phyloP scores from a whole-genome alignment of 306 rosid genomes.

The Ammopiptanthus mongolicus region DNA sequence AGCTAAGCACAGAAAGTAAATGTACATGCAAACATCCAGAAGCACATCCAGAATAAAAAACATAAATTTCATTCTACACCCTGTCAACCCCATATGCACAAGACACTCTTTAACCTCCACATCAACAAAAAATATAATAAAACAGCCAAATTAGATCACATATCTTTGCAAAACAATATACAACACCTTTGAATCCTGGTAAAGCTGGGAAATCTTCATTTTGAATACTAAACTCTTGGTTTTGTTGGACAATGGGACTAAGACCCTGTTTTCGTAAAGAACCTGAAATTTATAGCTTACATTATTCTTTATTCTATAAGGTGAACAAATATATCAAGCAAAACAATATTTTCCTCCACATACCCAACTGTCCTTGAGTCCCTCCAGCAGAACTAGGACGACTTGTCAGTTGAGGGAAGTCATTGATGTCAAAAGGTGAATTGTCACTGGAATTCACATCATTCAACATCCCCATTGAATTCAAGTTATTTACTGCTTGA shows the following conservation, averaged over 20 bases:
- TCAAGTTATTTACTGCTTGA: conserved; percentile 68
- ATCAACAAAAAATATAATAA: neutral
- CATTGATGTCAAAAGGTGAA: conserved; percentile 89
- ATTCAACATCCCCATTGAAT: conserved; percentile 89
- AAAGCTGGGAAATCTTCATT: conserved; percentile 98
- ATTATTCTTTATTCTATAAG: conserved; percentile 18
- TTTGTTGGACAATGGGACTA: conserved; percentile 95
- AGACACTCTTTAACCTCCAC: neutral
- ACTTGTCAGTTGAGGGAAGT: conserved; percentile 85
- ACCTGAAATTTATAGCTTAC: conserved; percentile 49
- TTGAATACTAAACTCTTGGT: conserved; percentile 95
- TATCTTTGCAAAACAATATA: conserved; percentile 19
- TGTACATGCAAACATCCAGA: neutral
- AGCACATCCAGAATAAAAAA: neutral
- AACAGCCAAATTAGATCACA: neutral
- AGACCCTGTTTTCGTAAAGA: conserved; percentile 93
- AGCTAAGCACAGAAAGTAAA: neutral
- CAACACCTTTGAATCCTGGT: conserved; percentile 90
- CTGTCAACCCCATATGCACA: neutral
- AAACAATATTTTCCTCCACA: conserved; percentile 13
- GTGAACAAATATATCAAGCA: conserved; percentile 1
- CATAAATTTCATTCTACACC: neutral
- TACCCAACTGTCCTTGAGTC: conserved; percentile 95
- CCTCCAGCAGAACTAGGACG: conserved; percentile 99
- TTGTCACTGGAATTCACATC: conserved; percentile 76